These are phyloP conservation scores for Plasmodium malariae DNA, from an alignment of 169 alveolate genomes.

Conservation along the genomic window DNA sequence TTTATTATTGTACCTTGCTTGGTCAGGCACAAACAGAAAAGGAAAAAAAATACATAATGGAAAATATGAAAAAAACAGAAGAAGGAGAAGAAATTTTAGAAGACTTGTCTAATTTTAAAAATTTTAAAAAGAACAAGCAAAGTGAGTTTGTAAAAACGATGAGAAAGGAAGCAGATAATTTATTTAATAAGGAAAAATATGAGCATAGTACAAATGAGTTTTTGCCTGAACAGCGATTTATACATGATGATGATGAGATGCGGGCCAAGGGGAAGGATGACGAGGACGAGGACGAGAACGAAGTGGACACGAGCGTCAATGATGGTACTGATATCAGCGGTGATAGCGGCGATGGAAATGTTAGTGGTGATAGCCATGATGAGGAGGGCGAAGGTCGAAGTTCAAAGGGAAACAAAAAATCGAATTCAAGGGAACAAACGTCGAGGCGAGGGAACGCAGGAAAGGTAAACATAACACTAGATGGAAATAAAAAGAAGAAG, in stretches of 20 bases:
- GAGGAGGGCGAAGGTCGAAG: neutral
- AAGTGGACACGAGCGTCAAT: neutral
- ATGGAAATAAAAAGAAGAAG: conserved; percentile 47
- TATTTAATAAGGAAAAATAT: conserved; percentile 78
- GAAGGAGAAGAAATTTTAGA: conserved; percentile 92
- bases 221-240: conserved; percentile 5
- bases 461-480: neutral
- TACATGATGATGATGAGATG: conserved; percentile 70
- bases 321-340: neutral
- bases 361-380: neutral
- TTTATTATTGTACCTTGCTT: conserved; percentile 93
- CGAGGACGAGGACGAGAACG: conserved; percentile 22
- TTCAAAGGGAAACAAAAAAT: neutral
- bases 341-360: neutral
- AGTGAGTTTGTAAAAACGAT: conserved; percentile 85
- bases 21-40: conserved; percentile 96
- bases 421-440: neutral
- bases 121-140: conserved; percentile 83
- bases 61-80: conserved; percentile 86
- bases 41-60: conserved; percentile 89
- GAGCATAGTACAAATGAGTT: conserved; percentile 16
- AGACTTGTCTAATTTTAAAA: conserved; percentile 85
- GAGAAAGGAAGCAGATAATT: conserved; percentile 88
- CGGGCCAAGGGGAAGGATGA: neutral
- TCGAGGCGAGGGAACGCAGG: neutral